Evolutionary conservation across 2,329 filamentous ascomycete species (phyloP).

Genomic region (Xylaria digitata): DNA sequence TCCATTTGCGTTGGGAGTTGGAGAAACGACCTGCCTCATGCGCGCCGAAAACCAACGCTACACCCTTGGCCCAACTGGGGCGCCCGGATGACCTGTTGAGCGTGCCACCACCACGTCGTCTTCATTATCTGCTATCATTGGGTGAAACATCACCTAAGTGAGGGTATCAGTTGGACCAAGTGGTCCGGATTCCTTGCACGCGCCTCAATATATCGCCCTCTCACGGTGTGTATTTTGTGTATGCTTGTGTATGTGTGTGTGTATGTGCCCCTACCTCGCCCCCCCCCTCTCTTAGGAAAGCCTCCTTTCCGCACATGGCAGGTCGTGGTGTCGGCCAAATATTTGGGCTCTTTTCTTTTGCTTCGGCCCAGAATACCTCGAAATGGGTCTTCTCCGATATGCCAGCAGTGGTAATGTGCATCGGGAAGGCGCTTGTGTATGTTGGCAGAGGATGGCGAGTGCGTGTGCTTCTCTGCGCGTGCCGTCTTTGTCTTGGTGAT

Average conservation of each 20-base stretch:
- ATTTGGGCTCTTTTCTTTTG: conserved; percentile 9
- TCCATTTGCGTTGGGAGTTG: conserved; percentile 28
- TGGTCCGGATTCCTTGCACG: conserved; percentile 40
- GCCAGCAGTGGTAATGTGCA: conserved; percentile 25
- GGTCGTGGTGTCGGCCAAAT: conserved; percentile 38
- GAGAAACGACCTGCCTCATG: conserved; percentile 35
- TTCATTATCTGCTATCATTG: conserved; percentile 12
- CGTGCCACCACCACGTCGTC: conserved; percentile 24
- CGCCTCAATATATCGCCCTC: conserved; percentile 29
- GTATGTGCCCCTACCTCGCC: too few species aligned
- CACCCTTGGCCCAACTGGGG: conserved; percentile 18
- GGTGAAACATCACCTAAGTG: not conserved
- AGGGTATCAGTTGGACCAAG: conserved; percentile 17
- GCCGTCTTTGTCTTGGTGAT: conserved; percentile 17
- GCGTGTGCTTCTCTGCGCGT: conserved; percentile 28
- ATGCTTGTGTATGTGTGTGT: too few species aligned
- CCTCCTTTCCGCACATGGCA: conserved; percentile 30
- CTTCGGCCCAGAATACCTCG: conserved; percentile 8
- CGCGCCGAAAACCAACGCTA: conserved; percentile 15
- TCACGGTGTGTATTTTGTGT: not conserved
- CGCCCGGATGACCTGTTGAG: conserved; percentile 27
- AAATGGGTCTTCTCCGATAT: not conserved
- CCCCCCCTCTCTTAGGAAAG: not conserved
- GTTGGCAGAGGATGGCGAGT: conserved; percentile 4
- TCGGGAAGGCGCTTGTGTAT: conserved; percentile 40